Percentiles rank a stretch among this genome's conserved stretches.
These are phyloP conservation scores for Aeschynomene evenia DNA, from an alignment of 306 rosid genomes.

Conservation along the genomic window DNA sequence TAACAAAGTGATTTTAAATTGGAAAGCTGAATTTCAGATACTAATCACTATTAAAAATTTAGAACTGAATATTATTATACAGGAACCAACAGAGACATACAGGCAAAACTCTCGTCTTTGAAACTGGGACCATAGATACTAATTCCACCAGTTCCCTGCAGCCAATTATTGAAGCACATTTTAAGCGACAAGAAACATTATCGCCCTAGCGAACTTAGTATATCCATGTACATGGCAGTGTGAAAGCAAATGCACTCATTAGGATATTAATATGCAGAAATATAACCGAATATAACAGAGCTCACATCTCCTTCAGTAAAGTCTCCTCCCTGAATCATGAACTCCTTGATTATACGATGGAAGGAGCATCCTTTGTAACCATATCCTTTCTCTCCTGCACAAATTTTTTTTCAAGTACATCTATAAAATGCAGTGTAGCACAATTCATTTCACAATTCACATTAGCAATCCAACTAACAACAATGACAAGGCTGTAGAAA, in stretches of 20 bases:
- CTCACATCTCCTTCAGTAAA: conserved; percentile 83
- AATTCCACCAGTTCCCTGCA: conserved; percentile 92
- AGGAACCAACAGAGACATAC: conserved; percentile 45
- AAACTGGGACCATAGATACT: conserved; percentile 86
- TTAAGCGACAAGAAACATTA: conserved; percentile 20
- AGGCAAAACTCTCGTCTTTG: conserved; percentile 72
- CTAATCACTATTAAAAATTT: not conserved
- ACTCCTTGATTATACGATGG: conserved; percentile 87
- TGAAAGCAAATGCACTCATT: conserved; percentile 6
- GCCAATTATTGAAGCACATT: conserved; percentile 29
- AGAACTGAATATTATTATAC: conserved; percentile 8
- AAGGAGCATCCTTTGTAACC: conserved; percentile 91
- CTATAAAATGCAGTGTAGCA: not conserved
- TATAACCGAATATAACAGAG: conserved; percentile 16
- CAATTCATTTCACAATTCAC: conserved; percentile 21
- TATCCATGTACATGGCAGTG: conserved; percentile 4
- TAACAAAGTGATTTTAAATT: not conserved
- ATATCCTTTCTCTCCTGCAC: conserved; percentile 89
- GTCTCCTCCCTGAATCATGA: conserved; percentile 99
- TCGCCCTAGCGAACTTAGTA: not conserved
- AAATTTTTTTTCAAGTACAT: conserved; percentile 27
- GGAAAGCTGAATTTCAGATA: conserved; percentile 11
- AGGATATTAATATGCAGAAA: not conserved
- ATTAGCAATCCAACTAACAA: conserved; percentile 13
- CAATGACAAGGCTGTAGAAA: conserved; percentile 12